phyloP scores from a whole-genome alignment of 345 rosid species.

The Raphanus sativus region DNA sequence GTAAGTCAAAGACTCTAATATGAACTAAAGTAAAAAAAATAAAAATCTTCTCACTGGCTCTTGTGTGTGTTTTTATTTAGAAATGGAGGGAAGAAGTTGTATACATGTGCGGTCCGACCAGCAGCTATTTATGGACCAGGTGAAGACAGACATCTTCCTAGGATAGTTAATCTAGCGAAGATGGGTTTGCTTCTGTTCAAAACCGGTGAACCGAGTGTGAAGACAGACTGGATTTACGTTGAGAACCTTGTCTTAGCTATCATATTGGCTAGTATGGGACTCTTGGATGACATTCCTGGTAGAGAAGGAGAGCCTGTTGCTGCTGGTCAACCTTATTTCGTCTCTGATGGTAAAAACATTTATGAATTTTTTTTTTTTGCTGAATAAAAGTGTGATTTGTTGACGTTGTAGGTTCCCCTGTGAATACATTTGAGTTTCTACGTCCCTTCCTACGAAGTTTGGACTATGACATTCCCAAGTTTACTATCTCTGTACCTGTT shows the following conservation, averaged over 20 bases:
- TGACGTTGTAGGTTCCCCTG: too few species aligned
- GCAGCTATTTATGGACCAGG: constrained; percentile 97
- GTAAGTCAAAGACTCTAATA: constrained; percentile 44
- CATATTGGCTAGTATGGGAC: constrained; percentile 87
- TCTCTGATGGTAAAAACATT: constrained; percentile 89
- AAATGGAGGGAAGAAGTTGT: constrained; percentile 54
- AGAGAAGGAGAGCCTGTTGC: constrained; percentile 66
- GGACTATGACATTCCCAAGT: constrained; percentile 69
- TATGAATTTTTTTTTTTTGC: too few species aligned
- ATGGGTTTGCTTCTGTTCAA: constrained; percentile 63
- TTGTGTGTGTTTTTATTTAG: constrained; percentile 39
- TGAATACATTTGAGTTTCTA: constrained; percentile 84
- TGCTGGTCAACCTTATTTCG: constrained; percentile 90
- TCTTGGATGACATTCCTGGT: constrained; percentile 81
- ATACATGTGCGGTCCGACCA: constrained; percentile 84
- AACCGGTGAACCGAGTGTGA: constrained; percentile 68
- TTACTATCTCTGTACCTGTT: constrained; percentile 51
- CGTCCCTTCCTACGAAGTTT: constrained; percentile 66
- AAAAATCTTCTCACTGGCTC: background rate
- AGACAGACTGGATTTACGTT: constrained; percentile 82
- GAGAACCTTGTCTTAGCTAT: constrained; percentile 86
- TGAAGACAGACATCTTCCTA: constrained; percentile 89
- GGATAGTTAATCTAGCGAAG: constrained; percentile 71
- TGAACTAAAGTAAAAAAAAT: background rate
- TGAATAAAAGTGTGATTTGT: too few species aligned